Evolutionary conservation across 352 stramenopile genomes (phyloP).

Genomic region (Phytophthora cryptogea): DNA sequence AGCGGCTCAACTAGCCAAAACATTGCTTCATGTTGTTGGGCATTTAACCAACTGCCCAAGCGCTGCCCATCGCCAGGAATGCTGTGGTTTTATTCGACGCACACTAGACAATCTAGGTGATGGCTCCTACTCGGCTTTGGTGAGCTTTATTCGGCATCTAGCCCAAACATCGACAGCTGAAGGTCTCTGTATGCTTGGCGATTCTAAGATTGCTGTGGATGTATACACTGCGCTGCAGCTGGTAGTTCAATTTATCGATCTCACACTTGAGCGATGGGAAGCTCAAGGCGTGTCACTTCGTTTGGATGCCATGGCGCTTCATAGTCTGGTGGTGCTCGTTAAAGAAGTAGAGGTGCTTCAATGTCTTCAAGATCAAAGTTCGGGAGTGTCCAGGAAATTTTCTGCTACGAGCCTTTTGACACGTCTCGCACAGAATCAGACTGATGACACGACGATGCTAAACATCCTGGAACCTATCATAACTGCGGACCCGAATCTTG

Average conservation of each 20-base stretch:
- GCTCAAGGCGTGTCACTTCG: conserved; percentile 16
- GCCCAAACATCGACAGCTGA: conserved; percentile 28
- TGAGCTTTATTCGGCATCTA: conserved; percentile 44
- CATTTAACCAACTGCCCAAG: conserved; percentile 48
- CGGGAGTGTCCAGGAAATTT: background rate
- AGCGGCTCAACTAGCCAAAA: conserved; percentile 42
- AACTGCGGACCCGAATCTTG: conserved; percentile 42
- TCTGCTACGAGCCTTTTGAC: conserved; percentile 21
- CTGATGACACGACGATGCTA: conserved; percentile 35
- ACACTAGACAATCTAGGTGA: conserved; percentile 44
- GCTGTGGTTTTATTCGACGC: conserved; percentile 51
- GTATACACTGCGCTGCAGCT: conserved; percentile 30
- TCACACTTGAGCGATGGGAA: conserved; percentile 34
- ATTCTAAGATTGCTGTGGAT: conserved; percentile 27
- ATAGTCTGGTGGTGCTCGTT: conserved; percentile 46
- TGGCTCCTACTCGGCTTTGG: conserved; percentile 40
- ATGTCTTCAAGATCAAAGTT: conserved; percentile 11
- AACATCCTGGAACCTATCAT: conserved; percentile 54
- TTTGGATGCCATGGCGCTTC: conserved; percentile 47
- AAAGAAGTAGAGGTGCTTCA: conserved; percentile 52
- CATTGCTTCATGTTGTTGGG: conserved; percentile 45
- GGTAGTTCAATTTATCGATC: conserved; percentile 39
- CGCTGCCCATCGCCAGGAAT: conserved; percentile 44
- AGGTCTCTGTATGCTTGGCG: conserved; percentile 26
- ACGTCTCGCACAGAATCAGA: conserved; percentile 33